Evolutionary conservation across 2,329 filamentous ascomycete species (phyloP).

Genomic region (Conoideocrella luteorostrata): DNA sequence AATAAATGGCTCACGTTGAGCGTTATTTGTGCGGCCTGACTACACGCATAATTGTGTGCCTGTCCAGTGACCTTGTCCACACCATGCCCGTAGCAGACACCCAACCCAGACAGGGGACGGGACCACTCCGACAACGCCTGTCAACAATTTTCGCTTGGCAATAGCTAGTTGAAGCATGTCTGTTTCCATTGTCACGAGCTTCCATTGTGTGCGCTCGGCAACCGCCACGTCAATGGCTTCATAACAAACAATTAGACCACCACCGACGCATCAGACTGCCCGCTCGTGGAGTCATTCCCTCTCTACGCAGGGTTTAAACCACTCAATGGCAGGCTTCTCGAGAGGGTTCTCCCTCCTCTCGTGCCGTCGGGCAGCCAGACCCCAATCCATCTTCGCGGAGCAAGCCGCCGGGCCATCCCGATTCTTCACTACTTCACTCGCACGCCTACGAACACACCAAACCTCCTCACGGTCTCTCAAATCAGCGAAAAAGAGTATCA

Average conservation of each 20-base stretch:
- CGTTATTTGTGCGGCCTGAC: not conserved
- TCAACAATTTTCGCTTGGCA: too few relatives aligned
- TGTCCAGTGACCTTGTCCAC: not conserved
- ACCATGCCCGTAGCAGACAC: not conserved
- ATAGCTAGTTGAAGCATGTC: not conserved
- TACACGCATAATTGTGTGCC: constrained; percentile 5
- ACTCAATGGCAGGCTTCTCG: constrained; percentile 25
- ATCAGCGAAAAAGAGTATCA: constrained; percentile 10
- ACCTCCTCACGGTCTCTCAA: constrained; percentile 11
- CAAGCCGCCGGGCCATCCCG: constrained; percentile 16
- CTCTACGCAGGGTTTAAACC: not conserved
- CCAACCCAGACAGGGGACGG: not conserved
- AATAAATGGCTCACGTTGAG: not conserved
- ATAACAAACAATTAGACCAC: too few relatives aligned
- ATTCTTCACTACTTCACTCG: constrained; percentile 23
- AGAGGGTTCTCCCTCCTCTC: constrained; percentile 22
- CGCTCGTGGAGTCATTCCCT: not conserved
- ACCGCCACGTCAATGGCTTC: not conserved
- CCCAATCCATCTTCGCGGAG: constrained; percentile 14
- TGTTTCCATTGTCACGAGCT: not conserved
- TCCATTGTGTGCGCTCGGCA: too few relatives aligned
- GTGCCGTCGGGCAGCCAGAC: constrained; percentile 17
- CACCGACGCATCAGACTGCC: not conserved
- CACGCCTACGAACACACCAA: constrained; percentile 15
- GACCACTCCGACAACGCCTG: not conserved